These are phyloP conservation scores for Krasilnikovozyma curviuscula DNA, from an alignment of 768 basidiomycete genomes.

Conservation along the genomic window DNA sequence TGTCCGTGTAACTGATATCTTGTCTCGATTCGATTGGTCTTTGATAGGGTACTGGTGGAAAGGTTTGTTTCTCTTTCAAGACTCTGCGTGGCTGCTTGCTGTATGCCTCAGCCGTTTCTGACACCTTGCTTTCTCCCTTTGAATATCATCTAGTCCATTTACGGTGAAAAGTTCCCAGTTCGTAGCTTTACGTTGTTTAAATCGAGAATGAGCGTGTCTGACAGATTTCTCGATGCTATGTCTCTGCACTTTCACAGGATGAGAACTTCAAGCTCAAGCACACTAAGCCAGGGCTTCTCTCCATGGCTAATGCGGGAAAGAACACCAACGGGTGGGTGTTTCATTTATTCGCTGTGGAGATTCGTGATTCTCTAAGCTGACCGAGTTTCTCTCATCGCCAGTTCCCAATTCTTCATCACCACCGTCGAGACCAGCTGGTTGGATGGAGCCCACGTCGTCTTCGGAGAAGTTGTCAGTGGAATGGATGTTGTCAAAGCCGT, in stretches of 20 bases:
- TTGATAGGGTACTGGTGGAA: too few species aligned
- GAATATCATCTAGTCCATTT: too few species aligned
- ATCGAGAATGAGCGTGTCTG: not conserved
- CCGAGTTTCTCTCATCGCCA: not conserved
- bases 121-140: too few species aligned
- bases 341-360: too few species aligned
- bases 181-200: not conserved
- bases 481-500: constrained; percentile 45
- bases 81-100: too few species aligned
- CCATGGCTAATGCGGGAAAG: constrained; percentile 63
- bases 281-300: constrained; percentile 60
- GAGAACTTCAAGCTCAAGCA: constrained; percentile 91
- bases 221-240: not conserved
- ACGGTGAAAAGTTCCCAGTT: constrained; percentile 67
- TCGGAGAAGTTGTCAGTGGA: constrained; percentile 10
- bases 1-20: too few species aligned
- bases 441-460: constrained; percentile 12
- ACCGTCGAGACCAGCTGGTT: constrained; percentile 1
- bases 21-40: too few species aligned
- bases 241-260: constrained; percentile 35
- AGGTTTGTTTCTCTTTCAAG: too few species aligned
- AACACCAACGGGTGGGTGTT: constrained; percentile 37
- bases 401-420: constrained; percentile 10
- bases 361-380: not conserved
- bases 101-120: too few species aligned